phyloP scores from a whole-genome alignment of 352 stramenopile genomes.

The Phytopythium vexans region DNA sequence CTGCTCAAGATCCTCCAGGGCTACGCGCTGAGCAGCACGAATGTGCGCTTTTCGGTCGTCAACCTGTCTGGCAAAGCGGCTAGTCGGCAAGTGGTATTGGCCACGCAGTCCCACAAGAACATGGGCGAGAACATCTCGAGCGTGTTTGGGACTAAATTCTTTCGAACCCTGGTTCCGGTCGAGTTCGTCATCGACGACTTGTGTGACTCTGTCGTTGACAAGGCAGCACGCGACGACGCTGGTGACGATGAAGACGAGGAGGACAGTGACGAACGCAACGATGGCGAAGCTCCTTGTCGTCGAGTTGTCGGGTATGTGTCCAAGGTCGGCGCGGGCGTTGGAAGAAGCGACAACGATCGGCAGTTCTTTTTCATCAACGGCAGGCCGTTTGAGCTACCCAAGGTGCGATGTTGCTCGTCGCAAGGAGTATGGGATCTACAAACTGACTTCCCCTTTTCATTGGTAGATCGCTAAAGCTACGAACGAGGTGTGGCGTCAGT shows the following conservation, averaged over 20 bases:
- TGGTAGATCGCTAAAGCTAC: constrained; percentile 62
- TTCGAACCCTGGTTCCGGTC: constrained; percentile 69
- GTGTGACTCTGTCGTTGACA: constrained; percentile 7
- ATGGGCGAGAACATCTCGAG: constrained; percentile 85
- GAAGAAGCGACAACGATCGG: constrained; percentile 81
- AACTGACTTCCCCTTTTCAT: neutral
- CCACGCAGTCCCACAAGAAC: constrained; percentile 60
- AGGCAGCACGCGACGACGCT: constrained; percentile 10
- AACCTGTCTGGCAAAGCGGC: constrained; percentile 52
- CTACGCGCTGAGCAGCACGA: constrained; percentile 56
- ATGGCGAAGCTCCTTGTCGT: constrained; percentile 9
- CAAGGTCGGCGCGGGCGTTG: constrained; percentile 61
- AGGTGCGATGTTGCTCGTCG: constrained; percentile 20
- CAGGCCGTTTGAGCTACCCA: constrained; percentile 92
- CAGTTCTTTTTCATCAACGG: constrained; percentile 98
- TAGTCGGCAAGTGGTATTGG: constrained; percentile 49
- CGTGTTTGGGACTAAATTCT: constrained; percentile 93
- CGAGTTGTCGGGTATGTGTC: constrained; percentile 73
- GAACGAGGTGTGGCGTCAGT: constrained; percentile 91
- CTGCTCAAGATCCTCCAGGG: constrained; percentile 91
- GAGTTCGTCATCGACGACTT: constrained; percentile 56
- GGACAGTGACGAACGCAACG: constrained; percentile 13
- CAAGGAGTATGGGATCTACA: neutral
- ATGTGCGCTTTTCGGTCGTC: constrained; percentile 58
- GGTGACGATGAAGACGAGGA: constrained; percentile 11